phyloP scores from a whole-genome alignment of 148 eudicot genomes.

The Silene conica region DNA sequence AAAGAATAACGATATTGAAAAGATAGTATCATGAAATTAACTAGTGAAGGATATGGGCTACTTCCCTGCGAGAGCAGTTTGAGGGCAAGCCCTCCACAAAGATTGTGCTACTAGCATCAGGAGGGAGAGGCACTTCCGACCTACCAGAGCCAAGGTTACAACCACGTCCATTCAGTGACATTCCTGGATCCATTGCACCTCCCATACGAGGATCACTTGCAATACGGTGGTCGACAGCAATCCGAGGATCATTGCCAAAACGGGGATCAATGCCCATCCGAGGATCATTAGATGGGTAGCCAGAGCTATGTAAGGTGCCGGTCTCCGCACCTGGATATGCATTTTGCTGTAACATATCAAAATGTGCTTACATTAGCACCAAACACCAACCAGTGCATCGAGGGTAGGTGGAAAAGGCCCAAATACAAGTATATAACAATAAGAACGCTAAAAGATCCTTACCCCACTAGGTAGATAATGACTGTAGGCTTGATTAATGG shows the following conservation, averaged over 20 bases:
- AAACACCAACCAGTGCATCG: slow-evolving; percentile 3
- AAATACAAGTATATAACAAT: neutral
- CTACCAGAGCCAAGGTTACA: slow-evolving; percentile 46
- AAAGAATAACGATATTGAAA: neutral
- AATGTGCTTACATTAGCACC: slow-evolving; percentile 12
- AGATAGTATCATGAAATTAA: neutral
- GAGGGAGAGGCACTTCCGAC: slow-evolving; percentile 62
- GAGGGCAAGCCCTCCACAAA: slow-evolving; percentile 81
- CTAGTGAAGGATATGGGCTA: slow-evolving; percentile 75
- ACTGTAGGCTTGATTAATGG: slow-evolving; percentile 69
- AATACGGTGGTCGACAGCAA: slow-evolving; percentile 19
- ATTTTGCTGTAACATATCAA: slow-evolving; percentile 41
- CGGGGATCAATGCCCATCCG: slow-evolving; percentile 19
- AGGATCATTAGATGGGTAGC: slow-evolving; percentile 34
- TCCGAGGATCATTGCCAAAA: slow-evolving; percentile 8
- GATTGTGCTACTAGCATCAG: slow-evolving; percentile 74
- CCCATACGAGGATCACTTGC: slow-evolving; percentile 30
- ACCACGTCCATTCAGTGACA: slow-evolving; percentile 38
- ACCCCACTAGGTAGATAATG: slow-evolving; percentile 61
- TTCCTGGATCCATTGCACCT: slow-evolving; percentile 35
- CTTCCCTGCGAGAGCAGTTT: slow-evolving; percentile 68
- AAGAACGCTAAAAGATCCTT: slow-evolving; percentile 8
- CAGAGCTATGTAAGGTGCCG: slow-evolving; percentile 42
- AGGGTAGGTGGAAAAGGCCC: neutral
- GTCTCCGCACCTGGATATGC: slow-evolving; percentile 50